These are phyloP conservation scores for Colletotrichum melonis DNA, from an alignment of 2,329 filamentous ascomycete genomes.

Conservation along the genomic window DNA sequence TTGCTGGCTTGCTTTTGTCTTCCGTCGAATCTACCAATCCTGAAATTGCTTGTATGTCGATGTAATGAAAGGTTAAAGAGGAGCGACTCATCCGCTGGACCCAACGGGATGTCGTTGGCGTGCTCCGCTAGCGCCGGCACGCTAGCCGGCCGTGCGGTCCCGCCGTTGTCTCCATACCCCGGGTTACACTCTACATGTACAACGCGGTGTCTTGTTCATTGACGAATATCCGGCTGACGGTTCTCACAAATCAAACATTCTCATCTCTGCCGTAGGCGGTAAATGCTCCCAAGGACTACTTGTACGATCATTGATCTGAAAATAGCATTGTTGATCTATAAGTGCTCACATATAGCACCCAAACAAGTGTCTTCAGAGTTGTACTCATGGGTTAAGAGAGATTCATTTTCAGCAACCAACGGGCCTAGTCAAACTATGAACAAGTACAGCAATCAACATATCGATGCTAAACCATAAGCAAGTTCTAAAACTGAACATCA, in stretches of 20 bases:
- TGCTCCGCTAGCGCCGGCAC: conserved; percentile 22
- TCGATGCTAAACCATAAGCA: background rate
- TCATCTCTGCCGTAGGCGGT: no score
- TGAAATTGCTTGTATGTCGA: background rate
- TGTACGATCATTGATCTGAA: background rate
- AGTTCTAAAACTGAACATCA: background rate
- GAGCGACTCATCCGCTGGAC: background rate
- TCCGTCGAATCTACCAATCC: background rate
- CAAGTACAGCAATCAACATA: background rate
- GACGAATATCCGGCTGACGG: no score
- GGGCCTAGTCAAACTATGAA: background rate
- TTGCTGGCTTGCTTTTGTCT: background rate
- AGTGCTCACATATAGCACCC: background rate
- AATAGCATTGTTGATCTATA: background rate
- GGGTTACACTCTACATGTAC: background rate
- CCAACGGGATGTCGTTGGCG: conserved; percentile 25
- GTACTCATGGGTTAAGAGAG: background rate
- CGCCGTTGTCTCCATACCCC: conserved; percentile 7
- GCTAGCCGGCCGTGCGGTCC: conserved; percentile 20
- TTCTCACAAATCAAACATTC: no score
- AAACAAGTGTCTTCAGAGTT: background rate
- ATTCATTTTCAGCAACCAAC: background rate
- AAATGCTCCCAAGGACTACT: background rate
- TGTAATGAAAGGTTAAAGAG: background rate
- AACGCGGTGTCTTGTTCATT: background rate